Evolutionary conservation across 2,329 filamentous ascomycete genomes (phyloP), one percentile per base, ranked within the genome.

Genomic region (Lecanoromycetidae sp.): DNA sequence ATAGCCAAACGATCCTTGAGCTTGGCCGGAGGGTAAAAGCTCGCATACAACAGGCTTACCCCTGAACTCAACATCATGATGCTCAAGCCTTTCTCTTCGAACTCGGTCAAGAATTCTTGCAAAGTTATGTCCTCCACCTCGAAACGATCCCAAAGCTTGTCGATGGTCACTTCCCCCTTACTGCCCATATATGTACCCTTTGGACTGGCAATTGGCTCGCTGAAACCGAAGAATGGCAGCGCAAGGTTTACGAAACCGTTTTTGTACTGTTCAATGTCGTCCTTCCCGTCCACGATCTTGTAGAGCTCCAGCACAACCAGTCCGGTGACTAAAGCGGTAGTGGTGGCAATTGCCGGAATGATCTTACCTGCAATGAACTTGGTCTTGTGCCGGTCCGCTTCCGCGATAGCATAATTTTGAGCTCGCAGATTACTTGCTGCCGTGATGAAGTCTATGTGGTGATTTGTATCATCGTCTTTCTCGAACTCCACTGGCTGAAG

Each of bases 331-430:
- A 98, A 72, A 3, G 91, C 90, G 2, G 91, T 98, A 0, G 91
- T 96, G 3, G 91, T 98, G 36, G 91, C 91, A 65, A 98, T 98
- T 37, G 91, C 91, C 19, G 91, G 91, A 56, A 98, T 98, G 57
- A 98, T 98, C 77, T 98, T 98, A 64, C 91, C 91, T 26, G 91
- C 93, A 62, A 98, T 98, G 67, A 98, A 96, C 72, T 98, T 98
- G 52, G 90, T 98, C 80, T 91, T 94, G 75, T 95, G 91, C 52
- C 87, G 78, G 61, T 98, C 90, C 0, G 91, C 88, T 54, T 80
- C 76, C 60, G 86, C 79, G 56, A 98, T 98, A 66, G 91, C 94
- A 76, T 98, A 98, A 71, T 98, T 98, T 66, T 94, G 84, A 0
- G 91, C 91, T 51, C 93, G 85, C 51, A 98, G 72, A 64, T 98